Conservation (phyloP, 2,329 filamentous ascomycete species). For the Penicillium sp. region DNA sequence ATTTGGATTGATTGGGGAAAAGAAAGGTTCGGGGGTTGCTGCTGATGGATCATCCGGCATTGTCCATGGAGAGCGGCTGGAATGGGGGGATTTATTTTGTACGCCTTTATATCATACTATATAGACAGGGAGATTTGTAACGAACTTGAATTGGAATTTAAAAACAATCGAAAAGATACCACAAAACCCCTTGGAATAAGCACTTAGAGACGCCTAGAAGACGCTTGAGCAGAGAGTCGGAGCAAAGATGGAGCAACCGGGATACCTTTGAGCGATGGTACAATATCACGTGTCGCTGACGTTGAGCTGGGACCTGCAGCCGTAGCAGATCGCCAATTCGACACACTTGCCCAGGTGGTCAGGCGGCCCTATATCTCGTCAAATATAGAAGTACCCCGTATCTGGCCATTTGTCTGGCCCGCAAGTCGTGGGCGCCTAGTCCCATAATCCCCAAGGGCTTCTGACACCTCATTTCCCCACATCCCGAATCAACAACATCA, state of each 20-base stretch:
- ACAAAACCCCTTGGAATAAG: no score
- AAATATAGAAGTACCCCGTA: background rate
- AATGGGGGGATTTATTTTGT: slow-evolving; percentile 3
- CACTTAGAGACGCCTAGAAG: no score
- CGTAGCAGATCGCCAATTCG: background rate
- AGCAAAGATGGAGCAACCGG: no score
- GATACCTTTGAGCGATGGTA: background rate
- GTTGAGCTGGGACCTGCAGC: slow-evolving; percentile 1
- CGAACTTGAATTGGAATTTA: slow-evolving; percentile 6
- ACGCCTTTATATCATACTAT: slow-evolving; percentile 2
- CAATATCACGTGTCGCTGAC: slow-evolving; percentile 9
- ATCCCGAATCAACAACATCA: background rate
- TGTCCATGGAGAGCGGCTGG: slow-evolving; percentile 16
- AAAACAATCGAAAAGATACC: background rate
- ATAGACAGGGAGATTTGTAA: slow-evolving; percentile 11
- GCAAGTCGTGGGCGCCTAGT: background rate
- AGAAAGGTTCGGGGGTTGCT: slow-evolving; percentile 8
- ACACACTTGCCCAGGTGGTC: background rate
- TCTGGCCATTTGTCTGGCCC: background rate
- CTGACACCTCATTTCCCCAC: background rate
- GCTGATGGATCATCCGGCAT: slow-evolving; percentile 20
- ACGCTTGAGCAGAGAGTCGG: no score
- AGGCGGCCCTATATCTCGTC: background rate
- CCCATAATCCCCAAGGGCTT: background rate
- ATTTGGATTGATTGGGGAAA: background rate